Base-by-base conservation (phyloP, 2,329 filamentous ascomycete genomes). In the Penicillium polonicum region DNA sequence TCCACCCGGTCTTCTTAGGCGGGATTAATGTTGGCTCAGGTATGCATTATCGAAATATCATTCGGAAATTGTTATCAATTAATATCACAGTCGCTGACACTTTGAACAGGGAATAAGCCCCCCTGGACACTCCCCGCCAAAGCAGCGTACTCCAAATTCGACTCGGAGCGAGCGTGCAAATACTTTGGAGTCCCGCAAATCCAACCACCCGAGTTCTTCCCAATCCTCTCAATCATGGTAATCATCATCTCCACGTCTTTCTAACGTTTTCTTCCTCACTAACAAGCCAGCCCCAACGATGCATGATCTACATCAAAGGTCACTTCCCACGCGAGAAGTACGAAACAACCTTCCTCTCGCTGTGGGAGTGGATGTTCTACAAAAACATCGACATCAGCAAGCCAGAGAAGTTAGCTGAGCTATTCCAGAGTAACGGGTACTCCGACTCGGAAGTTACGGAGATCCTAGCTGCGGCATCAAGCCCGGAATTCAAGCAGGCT, bases 121-220 rank as follows among this genome's bases (percentile, higher is more conserved):
- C 90, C 90, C 1, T 92, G 88, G 88, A 79, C 79, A 0, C 78
- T 90, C 31, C 83, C 86, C 2, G 85, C 84, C 43, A 92, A 92
- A 77, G 86, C 82, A 23, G 72, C 68, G 1, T 87, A 91, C 68
- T 78, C 82, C 48, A 65, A 65, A 27, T 82, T 77, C 57, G 84
- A 86, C 65, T 67, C 67, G 3, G 66, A 70, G 21, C 75, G 83
- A 43, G 80, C 82, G n/a, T 76, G 78, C 58, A 75, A 74, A 52
- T 82, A 84, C 65, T 84, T 84, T 61, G 77, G 76, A 2, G 67
- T 78, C 1, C 70, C 74, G 19, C 60, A 36, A 5, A 65, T 60
- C 61, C 67, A 4, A 67, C 76, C 13, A 61, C 82, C 48, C 64
- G 74, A 59, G 58, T 78, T 82, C 68, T 85, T 84, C 56, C 82